Conservation (phyloP, 208 protist genomes). For the Acanthamoeba healyi region DNA sequence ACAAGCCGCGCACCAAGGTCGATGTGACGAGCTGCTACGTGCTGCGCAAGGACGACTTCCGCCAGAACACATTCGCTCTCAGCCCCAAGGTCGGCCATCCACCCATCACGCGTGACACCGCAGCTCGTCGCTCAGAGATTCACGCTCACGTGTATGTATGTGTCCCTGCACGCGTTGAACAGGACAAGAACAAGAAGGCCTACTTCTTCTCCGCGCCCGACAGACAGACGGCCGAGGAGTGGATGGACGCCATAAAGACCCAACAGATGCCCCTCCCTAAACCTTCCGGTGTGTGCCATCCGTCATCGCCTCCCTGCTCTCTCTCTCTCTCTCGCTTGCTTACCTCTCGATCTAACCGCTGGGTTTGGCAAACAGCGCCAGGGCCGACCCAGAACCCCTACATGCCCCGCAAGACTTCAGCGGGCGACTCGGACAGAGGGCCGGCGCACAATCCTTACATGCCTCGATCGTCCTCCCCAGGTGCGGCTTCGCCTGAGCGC, state of each 20-base stretch:
- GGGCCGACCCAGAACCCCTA: no score
- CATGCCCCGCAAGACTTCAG: no score
- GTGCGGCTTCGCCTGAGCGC: no score
- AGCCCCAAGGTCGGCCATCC: slow-evolving; percentile 5
- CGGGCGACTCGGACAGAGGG: no score
- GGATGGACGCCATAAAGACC: slow-evolving; percentile 19
- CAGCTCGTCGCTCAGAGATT: not conserved
- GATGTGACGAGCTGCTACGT: slow-evolving; percentile 1
- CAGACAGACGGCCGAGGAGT: not conserved
- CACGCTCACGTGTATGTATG: not conserved
- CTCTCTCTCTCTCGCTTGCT: not conserved
- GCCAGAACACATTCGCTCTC: not conserved
- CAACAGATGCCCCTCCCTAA: slow-evolving; percentile 12
- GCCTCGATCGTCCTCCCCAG: no score
- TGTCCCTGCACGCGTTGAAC: not conserved
- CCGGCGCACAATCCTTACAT: not conserved
- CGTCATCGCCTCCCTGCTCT: not conserved
- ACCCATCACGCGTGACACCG: not conserved
- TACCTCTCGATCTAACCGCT: not conserved
- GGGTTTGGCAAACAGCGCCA: no score
- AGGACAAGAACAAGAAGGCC: slow-evolving; percentile 16
- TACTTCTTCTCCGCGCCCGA: not conserved
- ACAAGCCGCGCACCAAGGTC: slow-evolving; percentile 20
- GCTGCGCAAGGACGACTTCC: slow-evolving; percentile 5
- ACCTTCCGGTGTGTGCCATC: not conserved